A percentile compares a stretch with the other conserved stretches of the same genome.
Evolutionary conservation across 495 filamentous ascomycete species (phyloP).

Genomic region (Trichoderma virens): DNA sequence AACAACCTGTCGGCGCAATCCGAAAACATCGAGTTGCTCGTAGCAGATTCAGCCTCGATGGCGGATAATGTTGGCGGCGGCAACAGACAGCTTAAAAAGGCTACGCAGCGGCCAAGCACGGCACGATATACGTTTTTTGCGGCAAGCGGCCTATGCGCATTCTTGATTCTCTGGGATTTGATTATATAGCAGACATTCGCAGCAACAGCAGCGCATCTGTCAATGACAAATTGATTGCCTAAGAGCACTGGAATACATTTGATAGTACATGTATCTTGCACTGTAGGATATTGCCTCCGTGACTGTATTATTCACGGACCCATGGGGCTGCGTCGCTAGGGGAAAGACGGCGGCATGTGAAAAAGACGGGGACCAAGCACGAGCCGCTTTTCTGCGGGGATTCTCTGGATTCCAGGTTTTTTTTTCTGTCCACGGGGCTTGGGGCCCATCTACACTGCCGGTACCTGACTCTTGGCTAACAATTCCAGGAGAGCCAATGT

Average conservation of each 20-base stretch:
- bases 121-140: conserved; percentile 86
- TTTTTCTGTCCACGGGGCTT: neutral
- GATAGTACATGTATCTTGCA: neutral
- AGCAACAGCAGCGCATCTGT: too few species aligned
- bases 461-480: neutral
- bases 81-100: conserved; percentile 85
- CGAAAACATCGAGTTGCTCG: conserved; percentile 77
- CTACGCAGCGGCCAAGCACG: conserved; percentile 69
- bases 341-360: neutral
- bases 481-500: neutral
- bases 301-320: neutral
- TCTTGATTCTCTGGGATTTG: conserved; percentile 89
- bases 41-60: conserved; percentile 74
- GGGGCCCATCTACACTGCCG: neutral
- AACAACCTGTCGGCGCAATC: conserved; percentile 77
- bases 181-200: conserved; percentile 61
- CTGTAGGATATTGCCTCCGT: neutral
- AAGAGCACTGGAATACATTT: neutral
- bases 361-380: neutral
- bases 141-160: conserved; percentile 69
- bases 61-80: conserved; percentile 80
- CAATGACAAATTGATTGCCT: too few species aligned
- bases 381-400: neutral
- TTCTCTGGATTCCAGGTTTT: neutral
- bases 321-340: neutral